These are phyloP conservation scores for Withania somnifera DNA, from an alignment of 305 asterid species.

Conservation along the genomic window DNA sequence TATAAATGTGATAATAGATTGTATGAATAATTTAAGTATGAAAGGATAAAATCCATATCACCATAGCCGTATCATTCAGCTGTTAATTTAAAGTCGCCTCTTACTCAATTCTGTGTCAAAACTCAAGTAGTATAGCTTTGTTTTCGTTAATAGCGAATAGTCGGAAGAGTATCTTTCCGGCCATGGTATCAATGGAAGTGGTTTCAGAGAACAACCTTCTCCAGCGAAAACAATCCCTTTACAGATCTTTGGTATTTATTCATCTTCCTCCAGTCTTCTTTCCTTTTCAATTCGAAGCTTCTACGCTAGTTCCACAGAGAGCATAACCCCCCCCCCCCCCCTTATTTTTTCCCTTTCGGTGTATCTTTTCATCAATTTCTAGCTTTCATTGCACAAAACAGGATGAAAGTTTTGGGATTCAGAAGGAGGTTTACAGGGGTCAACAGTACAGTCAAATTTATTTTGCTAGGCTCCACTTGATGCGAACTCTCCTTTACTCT, in stretches of 20 bases:
- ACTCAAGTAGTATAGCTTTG: too few species aligned
- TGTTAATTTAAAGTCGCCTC: too few species aligned
- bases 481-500: slow-evolving; percentile 85
- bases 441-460: slow-evolving; percentile 96
- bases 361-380: neutral
- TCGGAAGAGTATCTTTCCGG: slow-evolving; percentile 36
- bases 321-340: too few species aligned
- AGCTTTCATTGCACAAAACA: slow-evolving; percentile 7
- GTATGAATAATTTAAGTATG: too few species aligned
- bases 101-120: too few species aligned
- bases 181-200: slow-evolving; percentile 59
- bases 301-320: too few species aligned
- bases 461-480: slow-evolving; percentile 75
- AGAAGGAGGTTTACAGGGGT: slow-evolving; percentile 73
- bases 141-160: too few species aligned
- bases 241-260: slow-evolving; percentile 46
- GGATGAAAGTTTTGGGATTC: slow-evolving; percentile 69
- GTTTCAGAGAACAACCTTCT: slow-evolving; percentile 30
- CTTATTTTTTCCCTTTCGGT: too few species aligned
- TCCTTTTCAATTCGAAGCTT: too few species aligned
- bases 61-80: too few species aligned
- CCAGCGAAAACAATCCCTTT: slow-evolving; percentile 53
- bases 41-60: too few species aligned
- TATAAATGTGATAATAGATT: too few species aligned
- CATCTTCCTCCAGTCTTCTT: neutral